A percentile compares a stretch with the other conserved stretches of the same genome.
Evolutionary conservation across 768 basidiomycete species (phyloP).

Genomic region (Hericium erinaceus): DNA sequence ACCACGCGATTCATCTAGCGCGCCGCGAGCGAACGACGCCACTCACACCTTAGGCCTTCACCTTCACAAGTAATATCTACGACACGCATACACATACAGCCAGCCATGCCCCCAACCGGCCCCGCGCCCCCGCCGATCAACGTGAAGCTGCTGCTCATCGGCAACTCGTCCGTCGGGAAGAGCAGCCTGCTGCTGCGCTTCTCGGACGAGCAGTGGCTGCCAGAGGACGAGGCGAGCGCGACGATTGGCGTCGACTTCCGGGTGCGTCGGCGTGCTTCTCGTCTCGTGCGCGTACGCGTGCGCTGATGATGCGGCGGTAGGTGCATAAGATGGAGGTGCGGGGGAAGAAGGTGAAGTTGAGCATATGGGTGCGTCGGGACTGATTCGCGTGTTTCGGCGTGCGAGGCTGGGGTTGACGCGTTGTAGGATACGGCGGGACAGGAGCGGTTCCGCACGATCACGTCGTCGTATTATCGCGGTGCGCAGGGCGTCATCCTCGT

Average conservation of each 20-base stretch:
- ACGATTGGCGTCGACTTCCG: slow-evolving; percentile 84
- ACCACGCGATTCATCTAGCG: no score
- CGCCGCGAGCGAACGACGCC: no score
- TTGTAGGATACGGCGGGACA: slow-evolving; percentile 89
- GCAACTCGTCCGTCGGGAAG: slow-evolving; percentile 88
- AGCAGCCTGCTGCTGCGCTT: slow-evolving; percentile 88
- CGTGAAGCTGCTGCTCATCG: slow-evolving; percentile 77
- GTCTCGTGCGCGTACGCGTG: neutral
- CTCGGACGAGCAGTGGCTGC: slow-evolving; percentile 92
- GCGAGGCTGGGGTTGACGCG: neutral
- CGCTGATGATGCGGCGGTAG: slow-evolving; percentile 25
- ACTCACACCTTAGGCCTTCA: no score
- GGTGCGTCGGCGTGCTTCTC: slow-evolving; percentile 32
- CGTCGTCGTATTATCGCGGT: slow-evolving; percentile 89
- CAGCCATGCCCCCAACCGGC: neutral
- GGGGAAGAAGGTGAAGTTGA: slow-evolving; percentile 81
- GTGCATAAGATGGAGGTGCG: slow-evolving; percentile 84
- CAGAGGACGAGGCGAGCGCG: slow-evolving; percentile 81
- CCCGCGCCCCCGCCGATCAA: slow-evolving; percentile 41
- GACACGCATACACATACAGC: no score
- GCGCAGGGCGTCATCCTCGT: slow-evolving; percentile 79
- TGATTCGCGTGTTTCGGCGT: no score
- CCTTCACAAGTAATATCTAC: no score
- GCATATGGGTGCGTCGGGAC: slow-evolving; percentile 81
- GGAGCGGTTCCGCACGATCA: slow-evolving; percentile 93